Percentiles rank a stretch among this genome's conserved stretches.
Conservation (phyloP, 371 early-diverging fungal genomes). For the Coemansia sp. region DNA sequence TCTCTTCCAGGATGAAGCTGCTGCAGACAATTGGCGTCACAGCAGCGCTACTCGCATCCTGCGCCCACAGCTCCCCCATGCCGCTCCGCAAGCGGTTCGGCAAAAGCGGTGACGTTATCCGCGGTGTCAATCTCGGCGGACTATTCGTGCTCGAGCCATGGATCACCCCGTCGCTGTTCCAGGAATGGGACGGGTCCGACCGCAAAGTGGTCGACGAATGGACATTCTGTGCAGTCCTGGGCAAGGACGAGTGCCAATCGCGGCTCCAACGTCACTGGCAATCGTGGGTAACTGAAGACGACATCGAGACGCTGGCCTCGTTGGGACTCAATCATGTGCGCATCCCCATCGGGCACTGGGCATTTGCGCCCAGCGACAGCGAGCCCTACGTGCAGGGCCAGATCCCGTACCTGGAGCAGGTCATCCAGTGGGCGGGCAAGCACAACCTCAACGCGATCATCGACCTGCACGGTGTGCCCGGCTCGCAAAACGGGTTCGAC, state of each 20-base stretch:
- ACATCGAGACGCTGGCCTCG: conserved; percentile 61
- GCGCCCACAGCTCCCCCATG: conserved; percentile 14
- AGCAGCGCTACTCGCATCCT: conserved; percentile 4
- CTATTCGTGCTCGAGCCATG: conserved; percentile 74
- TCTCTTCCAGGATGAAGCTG: neutral
- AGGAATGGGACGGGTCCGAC: conserved; percentile 54
- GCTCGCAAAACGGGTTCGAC: conserved; percentile 78
- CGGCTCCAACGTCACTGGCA: conserved; percentile 62
- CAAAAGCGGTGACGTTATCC: conserved; percentile 59
- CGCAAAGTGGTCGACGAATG: conserved; percentile 61
- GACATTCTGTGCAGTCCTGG: conserved; percentile 59
- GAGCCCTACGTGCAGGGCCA: conserved; percentile 63
- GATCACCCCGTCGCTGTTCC: conserved; percentile 70
- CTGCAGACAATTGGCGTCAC: neutral
- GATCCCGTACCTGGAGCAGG: conserved; percentile 58
- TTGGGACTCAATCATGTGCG: conserved; percentile 73
- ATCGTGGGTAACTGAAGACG: conserved; percentile 68
- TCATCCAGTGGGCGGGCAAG: conserved; percentile 66
- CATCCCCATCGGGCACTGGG: conserved; percentile 78
- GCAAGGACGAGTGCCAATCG: conserved; percentile 57
- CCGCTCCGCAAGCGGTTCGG: conserved; percentile 53
- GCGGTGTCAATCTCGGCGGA: conserved; percentile 74
- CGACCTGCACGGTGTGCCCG: conserved; percentile 74
- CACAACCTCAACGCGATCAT: conserved; percentile 71
- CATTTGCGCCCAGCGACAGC: conserved; percentile 53